Evolutionary conservation across 805 yeast genomes (phyloP).

Genomic region (Saccharomycopsis malanga): DNA sequence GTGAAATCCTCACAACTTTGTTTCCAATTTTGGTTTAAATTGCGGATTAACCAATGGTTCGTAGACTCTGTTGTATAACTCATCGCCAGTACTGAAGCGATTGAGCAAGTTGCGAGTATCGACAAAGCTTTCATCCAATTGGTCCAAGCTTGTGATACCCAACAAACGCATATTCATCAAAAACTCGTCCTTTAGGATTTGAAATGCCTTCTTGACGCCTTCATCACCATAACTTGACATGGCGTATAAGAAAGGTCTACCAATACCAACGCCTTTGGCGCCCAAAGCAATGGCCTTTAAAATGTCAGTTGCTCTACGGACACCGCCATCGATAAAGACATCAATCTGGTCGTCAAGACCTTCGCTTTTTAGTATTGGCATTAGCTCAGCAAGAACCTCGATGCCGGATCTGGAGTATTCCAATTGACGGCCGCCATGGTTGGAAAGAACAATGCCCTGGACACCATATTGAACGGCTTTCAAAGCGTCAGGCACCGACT

Average conservation of each 20-base stretch:
- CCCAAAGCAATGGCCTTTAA: slow-evolving; percentile 62
- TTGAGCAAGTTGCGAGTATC: slow-evolving; percentile 45
- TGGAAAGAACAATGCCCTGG: slow-evolving; percentile 75
- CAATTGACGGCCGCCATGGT: slow-evolving; percentile 87
- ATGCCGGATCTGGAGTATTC: slow-evolving; percentile 78
- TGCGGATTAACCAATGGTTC: slow-evolving; percentile 46
- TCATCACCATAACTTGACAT: slow-evolving; percentile 56
- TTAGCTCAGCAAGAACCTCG: slow-evolving; percentile 64
- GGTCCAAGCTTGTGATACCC: slow-evolving; percentile 57
- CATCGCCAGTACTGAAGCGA: slow-evolving; percentile 41
- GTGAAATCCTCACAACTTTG: background rate
- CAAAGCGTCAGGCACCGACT: slow-evolving; percentile 71
- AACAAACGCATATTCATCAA: slow-evolving; percentile 72
- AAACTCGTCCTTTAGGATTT: slow-evolving; percentile 61
- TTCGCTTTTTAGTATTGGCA: slow-evolving; percentile 37
- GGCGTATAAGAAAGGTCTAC: slow-evolving; percentile 61
- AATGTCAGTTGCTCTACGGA: slow-evolving; percentile 61
- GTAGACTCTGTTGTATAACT: slow-evolving; percentile 48
- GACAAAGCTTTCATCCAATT: slow-evolving; percentile 53
- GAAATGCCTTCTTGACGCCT: slow-evolving; percentile 55
- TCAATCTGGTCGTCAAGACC: slow-evolving; percentile 46
- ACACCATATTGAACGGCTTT: slow-evolving; percentile 65
- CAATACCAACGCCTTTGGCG: slow-evolving; percentile 65
- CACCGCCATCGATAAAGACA: slow-evolving; percentile 61
- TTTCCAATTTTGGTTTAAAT: slow-evolving; percentile 33